These are phyloP conservation scores for Mariannaea elegans DNA, from an alignment of 2,329 filamentous ascomycete genomes.

Conservation along the genomic window DNA sequence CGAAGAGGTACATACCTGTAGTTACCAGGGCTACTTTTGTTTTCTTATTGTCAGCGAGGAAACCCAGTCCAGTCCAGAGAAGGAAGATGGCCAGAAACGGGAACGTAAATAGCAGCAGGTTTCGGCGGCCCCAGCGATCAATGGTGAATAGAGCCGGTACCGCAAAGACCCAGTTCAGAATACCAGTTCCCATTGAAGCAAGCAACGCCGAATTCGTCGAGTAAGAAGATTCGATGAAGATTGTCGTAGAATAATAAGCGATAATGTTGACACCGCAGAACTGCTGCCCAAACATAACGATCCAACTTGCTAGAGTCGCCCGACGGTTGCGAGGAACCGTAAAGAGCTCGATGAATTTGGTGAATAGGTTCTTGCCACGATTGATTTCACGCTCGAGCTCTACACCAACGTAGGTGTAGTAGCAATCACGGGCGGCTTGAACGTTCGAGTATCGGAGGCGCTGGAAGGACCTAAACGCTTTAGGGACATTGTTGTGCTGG, in stretches of 20 bases:
- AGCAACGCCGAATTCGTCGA: slow-evolving; percentile 36
- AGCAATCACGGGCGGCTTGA: slow-evolving; percentile 64
- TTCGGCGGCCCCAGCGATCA: slow-evolving; percentile 72
- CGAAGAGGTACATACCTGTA: slow-evolving; percentile 44
- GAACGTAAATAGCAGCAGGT: slow-evolving; percentile 51
- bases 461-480: slow-evolving; percentile 58
- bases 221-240: slow-evolving; percentile 36
- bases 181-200: slow-evolving; percentile 44
- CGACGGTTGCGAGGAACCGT: slow-evolving; percentile 67
- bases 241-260: slow-evolving; percentile 40
- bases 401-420: slow-evolving; percentile 65
- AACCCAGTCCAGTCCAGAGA: slow-evolving; percentile 50
- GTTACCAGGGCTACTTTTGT: slow-evolving; percentile 41
- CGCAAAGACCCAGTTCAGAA: slow-evolving; percentile 67
- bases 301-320: slow-evolving; percentile 62
- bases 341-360: slow-evolving; percentile 65
- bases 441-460: slow-evolving; percentile 59
- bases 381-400: slow-evolving; percentile 52
- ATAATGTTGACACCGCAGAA: slow-evolving; percentile 48
- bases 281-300: slow-evolving; percentile 74
- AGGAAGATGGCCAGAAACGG: slow-evolving; percentile 64
- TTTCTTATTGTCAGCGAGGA: slow-evolving; percentile 35
- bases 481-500: slow-evolving; percentile 53
- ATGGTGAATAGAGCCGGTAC: slow-evolving; percentile 39
- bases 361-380: slow-evolving; percentile 4